phyloP scores from a whole-genome alignment of 257 asterid species.

The Coffea canephora region DNA sequence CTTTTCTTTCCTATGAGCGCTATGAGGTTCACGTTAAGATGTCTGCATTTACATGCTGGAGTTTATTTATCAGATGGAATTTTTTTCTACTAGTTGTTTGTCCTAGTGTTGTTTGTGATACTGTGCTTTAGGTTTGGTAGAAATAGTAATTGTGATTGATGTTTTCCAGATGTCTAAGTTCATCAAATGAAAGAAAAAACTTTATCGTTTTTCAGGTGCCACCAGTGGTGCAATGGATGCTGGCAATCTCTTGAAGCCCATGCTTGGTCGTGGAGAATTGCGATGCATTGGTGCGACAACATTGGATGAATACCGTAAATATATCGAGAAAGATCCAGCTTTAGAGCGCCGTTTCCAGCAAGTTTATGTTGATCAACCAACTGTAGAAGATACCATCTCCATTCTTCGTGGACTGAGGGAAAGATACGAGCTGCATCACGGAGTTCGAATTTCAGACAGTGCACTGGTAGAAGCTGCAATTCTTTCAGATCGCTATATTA shows the following conservation, averaged over 20 bases:
- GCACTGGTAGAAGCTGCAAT: slow-evolving; percentile 89
- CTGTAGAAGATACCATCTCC: slow-evolving; percentile 87
- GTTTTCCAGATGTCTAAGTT: not conserved
- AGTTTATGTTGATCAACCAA: slow-evolving; percentile 85
- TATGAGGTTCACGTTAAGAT: not conserved
- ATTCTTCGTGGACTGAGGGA: slow-evolving; percentile 94
- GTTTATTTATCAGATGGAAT: not conserved
- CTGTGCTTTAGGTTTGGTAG: not conserved
- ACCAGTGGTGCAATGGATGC: slow-evolving; percentile 92
- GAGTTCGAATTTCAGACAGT: slow-evolving; percentile 87
- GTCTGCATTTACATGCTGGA: not conserved
- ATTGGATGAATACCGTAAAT: slow-evolving; percentile 77
- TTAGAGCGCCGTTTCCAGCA: slow-evolving; percentile 92
- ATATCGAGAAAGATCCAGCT: slow-evolving; percentile 95
- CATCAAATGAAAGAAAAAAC: not conserved
- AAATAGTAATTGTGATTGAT: not conserved
- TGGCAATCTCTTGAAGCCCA: slow-evolving; percentile 86
- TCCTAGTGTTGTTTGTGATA: not conserved
- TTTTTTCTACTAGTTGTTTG: not conserved
- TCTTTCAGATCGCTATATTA: slow-evolving; percentile 80
- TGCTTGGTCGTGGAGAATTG: slow-evolving; percentile 93
- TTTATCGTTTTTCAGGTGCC: slow-evolving; percentile 44
- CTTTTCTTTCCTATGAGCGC: not conserved
- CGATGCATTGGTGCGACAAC: slow-evolving; percentile 97
- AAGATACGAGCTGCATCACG: slow-evolving; percentile 90